Evolutionary conservation across 768 basidiomycete species (phyloP).

Genomic region (Russula sp.): DNA sequence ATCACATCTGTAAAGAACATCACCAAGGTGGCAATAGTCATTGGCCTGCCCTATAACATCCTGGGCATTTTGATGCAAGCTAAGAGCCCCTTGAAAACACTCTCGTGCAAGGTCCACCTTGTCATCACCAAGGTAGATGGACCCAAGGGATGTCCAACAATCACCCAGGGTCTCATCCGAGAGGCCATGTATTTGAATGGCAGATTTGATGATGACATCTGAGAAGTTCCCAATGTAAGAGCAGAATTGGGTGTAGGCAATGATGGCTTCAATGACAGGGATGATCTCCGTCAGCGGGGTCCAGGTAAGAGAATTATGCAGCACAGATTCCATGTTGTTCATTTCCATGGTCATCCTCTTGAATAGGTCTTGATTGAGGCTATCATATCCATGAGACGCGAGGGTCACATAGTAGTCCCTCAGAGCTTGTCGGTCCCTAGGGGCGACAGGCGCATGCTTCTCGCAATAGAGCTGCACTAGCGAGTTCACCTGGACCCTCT

Average conservation of each 20-base stretch:
- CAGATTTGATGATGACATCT: conserved; percentile 3
- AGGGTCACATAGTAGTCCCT: conserved; percentile 16
- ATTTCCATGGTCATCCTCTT: conserved; percentile 14
- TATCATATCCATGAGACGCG: conserved; percentile 14
- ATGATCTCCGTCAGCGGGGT: conserved; percentile 2
- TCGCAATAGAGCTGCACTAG: conserved; percentile 15
- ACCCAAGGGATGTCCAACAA: conserved; percentile 5
- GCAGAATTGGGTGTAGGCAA: conserved; percentile 17
- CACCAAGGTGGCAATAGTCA: conserved; percentile 16
- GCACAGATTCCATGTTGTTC: conserved; percentile 16
- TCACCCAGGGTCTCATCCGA: conserved; percentile 6
- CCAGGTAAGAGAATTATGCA: conserved; percentile 11
- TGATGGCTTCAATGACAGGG: conserved; percentile 10
- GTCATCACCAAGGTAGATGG: conserved; percentile 1
- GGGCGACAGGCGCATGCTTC: not conserved
- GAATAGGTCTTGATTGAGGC: conserved; percentile 6
- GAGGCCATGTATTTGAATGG: not conserved
- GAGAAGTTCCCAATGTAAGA: conserved; percentile 16
- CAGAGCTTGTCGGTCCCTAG: not conserved
- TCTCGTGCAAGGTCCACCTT: not conserved
- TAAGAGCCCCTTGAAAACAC: conserved; percentile 1
- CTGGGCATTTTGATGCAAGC: conserved; percentile 1
- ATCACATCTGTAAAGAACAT: conserved; percentile 11
- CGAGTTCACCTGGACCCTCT: conserved; percentile 20
- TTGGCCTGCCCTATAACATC: conserved; percentile 18